These are phyloP conservation scores for Suillus lakei DNA, from an alignment of 768 basidiomycete genomes.

Conservation along the genomic window DNA sequence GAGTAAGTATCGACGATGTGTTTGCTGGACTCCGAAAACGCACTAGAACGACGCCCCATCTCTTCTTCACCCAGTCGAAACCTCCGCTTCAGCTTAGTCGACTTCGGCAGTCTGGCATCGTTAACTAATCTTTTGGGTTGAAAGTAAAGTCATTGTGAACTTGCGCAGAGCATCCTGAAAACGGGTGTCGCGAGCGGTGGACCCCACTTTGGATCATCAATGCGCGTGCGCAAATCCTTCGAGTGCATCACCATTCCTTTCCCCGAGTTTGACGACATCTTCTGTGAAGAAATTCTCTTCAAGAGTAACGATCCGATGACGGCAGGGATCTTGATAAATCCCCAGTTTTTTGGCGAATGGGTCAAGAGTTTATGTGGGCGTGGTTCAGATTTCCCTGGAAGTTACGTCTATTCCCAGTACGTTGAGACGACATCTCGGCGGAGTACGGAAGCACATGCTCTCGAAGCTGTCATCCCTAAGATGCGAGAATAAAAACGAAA, in stretches of 20 bases:
- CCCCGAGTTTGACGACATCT: slow-evolving; percentile 64
- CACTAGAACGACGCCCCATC: slow-evolving; percentile 61
- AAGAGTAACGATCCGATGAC: slow-evolving; percentile 58
- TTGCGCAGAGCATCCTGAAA: slow-evolving; percentile 86
- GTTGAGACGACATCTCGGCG: slow-evolving; percentile 83
- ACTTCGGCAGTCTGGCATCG: slow-evolving; percentile 53
- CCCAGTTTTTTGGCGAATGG: slow-evolving; percentile 88
- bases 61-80: slow-evolving; percentile 79
- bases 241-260: slow-evolving; percentile 82
- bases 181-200: slow-evolving; percentile 30
- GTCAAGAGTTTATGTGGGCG: slow-evolving; percentile 67
- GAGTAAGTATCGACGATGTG: slow-evolving; percentile 76
- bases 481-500: slow-evolving; percentile 42
- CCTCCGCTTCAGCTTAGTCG: slow-evolving; percentile 64
- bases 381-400: slow-evolving; percentile 69
- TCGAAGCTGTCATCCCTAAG: slow-evolving; percentile 97
- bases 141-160: slow-evolving; percentile 79
- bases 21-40: slow-evolving; percentile 70
- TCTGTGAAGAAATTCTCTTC: slow-evolving; percentile 78
- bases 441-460: slow-evolving; percentile 89
- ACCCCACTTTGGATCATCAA: slow-evolving; percentile 48
- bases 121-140: slow-evolving; percentile 35
- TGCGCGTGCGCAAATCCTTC: slow-evolving; percentile 90
- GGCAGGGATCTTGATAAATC: slow-evolving; percentile 81
- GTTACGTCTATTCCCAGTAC: slow-evolving; percentile 89